These are phyloP conservation scores for Epichloe baconii DNA, from an alignment of 2,329 filamentous ascomycete species.

Conservation along the genomic window DNA sequence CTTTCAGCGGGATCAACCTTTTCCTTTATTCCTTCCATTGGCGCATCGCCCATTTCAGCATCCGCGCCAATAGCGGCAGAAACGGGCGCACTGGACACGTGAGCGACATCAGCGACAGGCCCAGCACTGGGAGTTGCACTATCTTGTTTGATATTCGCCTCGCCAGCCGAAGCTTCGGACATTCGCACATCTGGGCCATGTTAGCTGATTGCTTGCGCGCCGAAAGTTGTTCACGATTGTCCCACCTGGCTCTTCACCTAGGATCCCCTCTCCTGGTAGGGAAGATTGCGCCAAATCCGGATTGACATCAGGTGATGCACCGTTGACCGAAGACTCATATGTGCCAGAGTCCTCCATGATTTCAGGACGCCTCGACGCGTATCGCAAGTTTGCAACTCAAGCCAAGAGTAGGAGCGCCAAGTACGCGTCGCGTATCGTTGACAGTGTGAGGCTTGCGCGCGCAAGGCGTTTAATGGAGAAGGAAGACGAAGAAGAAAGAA, in stretches of 20 bases:
- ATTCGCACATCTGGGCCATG: slow-evolving; percentile 45
- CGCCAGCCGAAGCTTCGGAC: slow-evolving; percentile 35
- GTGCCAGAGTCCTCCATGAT: slow-evolving; percentile 47
- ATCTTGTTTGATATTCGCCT: slow-evolving; percentile 46
- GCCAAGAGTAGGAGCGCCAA: neutral
- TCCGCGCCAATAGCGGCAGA: slow-evolving; percentile 52
- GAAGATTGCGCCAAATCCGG: slow-evolving; percentile 42
- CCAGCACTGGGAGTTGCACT: slow-evolving; percentile 45
- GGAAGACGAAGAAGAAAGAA: neutral
- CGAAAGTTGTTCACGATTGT: neutral
- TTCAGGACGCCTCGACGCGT: neutral
- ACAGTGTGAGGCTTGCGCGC: neutral
- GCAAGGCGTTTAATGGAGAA: neutral
- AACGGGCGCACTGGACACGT: slow-evolving; percentile 49
- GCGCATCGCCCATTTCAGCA: slow-evolving; percentile 66
- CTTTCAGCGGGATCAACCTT: slow-evolving; percentile 32
- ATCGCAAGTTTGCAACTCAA: neutral
- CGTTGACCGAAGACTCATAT: slow-evolving; percentile 45
- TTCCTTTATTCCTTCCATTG: slow-evolving; percentile 35
- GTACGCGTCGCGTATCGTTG: slow-evolving; percentile 7
- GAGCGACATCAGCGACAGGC: slow-evolving; percentile 46
- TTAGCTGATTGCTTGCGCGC: slow-evolving; percentile 1
- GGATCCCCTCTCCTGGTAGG: slow-evolving; percentile 30
- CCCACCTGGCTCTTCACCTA: slow-evolving; percentile 34
- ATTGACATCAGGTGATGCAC: slow-evolving; percentile 43